Conservation (phyloP, 2,329 filamentous ascomycete genomes). For the Venturia nashicola region DNA sequence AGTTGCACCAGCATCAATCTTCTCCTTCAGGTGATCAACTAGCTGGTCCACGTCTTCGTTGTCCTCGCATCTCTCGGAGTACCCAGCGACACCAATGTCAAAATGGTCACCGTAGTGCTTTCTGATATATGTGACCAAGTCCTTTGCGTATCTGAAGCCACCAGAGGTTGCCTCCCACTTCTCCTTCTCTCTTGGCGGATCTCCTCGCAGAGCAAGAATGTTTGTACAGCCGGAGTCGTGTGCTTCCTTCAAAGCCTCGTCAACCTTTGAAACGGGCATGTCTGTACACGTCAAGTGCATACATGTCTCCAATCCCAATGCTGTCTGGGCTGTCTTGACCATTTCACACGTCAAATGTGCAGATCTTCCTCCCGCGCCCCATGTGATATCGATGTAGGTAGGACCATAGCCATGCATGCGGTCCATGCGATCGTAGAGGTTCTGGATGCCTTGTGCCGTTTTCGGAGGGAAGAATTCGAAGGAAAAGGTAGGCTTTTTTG, state of each 20-base stretch:
- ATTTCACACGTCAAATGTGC: conserved; percentile 94
- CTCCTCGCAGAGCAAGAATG: conserved; percentile 84
- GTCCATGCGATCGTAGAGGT: conserved; percentile 98
- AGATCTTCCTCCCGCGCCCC: conserved; percentile 87
- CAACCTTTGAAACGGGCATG: conserved; percentile 87
- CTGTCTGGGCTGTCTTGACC: conserved; percentile 89
- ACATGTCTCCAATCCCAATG: conserved; percentile 92
- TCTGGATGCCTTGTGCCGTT: conserved; percentile 94
- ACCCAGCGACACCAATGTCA: conserved; percentile 93
- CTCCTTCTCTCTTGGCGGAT: conserved; percentile 86
- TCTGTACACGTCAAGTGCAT: conserved; percentile 99
- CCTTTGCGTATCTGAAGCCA: conserved; percentile 83
- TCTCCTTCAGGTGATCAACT: conserved; percentile 89
- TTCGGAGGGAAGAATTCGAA: conserved; percentile 99
- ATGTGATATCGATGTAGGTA: conserved; percentile 95
- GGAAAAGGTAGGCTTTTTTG: conserved; percentile 79
- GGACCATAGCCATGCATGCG: conserved; percentile 93
- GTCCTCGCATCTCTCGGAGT: conserved; percentile 91
- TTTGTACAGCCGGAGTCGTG: conserved; percentile 96
- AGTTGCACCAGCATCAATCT: conserved; percentile 83
- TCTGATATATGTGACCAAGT: conserved; percentile 76
- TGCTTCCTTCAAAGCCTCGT: conserved; percentile 73
- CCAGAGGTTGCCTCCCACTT: conserved; percentile 83
- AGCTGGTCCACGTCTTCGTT: conserved; percentile 75
- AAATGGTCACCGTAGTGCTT: conserved; percentile 78